A percentile compares a stretch with the other conserved stretches of the same genome.
phyloP scores from a whole-genome alignment of 495 filamentous ascomycete species.

The Aspergillus avenaceus region DNA sequence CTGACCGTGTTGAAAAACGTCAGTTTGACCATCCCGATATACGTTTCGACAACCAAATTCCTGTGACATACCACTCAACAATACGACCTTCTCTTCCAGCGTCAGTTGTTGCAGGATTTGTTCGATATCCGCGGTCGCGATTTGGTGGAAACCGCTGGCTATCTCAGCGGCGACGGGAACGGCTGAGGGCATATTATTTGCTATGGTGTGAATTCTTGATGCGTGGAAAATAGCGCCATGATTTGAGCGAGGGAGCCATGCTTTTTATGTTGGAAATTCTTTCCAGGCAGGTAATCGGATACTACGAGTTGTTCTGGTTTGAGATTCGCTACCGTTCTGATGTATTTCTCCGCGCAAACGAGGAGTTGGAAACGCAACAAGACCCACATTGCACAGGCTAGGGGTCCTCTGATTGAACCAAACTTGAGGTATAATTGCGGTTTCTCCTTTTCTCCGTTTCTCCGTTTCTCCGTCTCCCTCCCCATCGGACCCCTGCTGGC shows the following conservation, averaged over 20 bases:
- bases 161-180: background rate
- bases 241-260: background rate
- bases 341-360: too few relatives aligned
- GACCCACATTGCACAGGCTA: too few relatives aligned
- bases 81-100: conserved; percentile 49
- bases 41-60: background rate
- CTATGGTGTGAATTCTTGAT: conserved; percentile 3
- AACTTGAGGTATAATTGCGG: background rate
- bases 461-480: conserved; percentile 14
- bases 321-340: too few relatives aligned
- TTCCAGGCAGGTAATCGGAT: too few relatives aligned
- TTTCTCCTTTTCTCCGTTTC: conserved; percentile 23
- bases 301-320: too few relatives aligned
- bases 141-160: conserved; percentile 8
- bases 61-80: conserved; percentile 37
- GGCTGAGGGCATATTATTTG: conserved; percentile 4
- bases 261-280: too few relatives aligned
- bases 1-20: conserved; percentile 17
- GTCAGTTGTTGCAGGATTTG: conserved; percentile 44
- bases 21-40: background rate
- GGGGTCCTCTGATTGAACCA: too few relatives aligned
- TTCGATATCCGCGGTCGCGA: conserved; percentile 17
- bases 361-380: too few relatives aligned
- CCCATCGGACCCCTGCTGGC: background rate
- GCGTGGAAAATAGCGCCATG: background rate